Evolutionary conservation across 2,329 filamentous ascomycete genomes (phyloP).

Genomic region (Purpureocillium lavendulum): DNA sequence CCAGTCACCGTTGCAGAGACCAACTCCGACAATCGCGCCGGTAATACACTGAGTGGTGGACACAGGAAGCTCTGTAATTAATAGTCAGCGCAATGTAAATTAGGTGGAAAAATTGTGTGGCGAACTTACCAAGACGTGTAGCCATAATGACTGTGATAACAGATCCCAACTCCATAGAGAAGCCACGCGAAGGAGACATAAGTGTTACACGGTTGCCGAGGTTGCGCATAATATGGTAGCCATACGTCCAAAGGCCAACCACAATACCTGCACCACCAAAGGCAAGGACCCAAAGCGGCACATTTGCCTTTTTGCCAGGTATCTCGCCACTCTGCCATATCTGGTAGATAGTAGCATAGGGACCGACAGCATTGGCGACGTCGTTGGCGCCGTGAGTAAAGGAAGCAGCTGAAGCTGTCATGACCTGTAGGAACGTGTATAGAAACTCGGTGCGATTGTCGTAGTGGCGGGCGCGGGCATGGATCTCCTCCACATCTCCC

Average conservation of each 20-base stretch:
- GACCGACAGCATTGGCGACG: conserved; percentile 54
- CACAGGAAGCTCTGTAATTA: conserved; percentile 50
- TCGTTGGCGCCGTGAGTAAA: conserved; percentile 63
- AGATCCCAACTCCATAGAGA: conserved; percentile 52
- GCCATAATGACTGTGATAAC: conserved; percentile 56
- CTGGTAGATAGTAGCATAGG: conserved; percentile 54
- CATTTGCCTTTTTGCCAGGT: conserved; percentile 31
- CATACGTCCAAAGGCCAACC: conserved; percentile 51
- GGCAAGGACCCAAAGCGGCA: conserved; percentile 52
- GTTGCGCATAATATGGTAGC: conserved; percentile 57
- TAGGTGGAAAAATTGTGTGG: no score
- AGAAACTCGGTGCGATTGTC: conserved; percentile 55
- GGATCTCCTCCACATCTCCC: conserved; percentile 44
- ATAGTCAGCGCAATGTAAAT: no score
- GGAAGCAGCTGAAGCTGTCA: conserved; percentile 53
- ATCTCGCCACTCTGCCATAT: conserved; percentile 46
- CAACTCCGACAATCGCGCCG: conserved; percentile 53
- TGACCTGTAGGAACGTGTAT: conserved; percentile 51
- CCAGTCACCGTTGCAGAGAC: conserved; percentile 50
- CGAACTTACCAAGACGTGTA: conserved; percentile 41
- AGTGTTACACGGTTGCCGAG: conserved; percentile 54
- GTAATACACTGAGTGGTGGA: conserved; percentile 59
- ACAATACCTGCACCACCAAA: conserved; percentile 44
- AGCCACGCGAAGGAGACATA: conserved; percentile 52
- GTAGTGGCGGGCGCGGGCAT: conserved; percentile 49